Conservation (phyloP, 2,329 filamentous ascomycete genomes). For the Nigrograna mackinnonii region DNA sequence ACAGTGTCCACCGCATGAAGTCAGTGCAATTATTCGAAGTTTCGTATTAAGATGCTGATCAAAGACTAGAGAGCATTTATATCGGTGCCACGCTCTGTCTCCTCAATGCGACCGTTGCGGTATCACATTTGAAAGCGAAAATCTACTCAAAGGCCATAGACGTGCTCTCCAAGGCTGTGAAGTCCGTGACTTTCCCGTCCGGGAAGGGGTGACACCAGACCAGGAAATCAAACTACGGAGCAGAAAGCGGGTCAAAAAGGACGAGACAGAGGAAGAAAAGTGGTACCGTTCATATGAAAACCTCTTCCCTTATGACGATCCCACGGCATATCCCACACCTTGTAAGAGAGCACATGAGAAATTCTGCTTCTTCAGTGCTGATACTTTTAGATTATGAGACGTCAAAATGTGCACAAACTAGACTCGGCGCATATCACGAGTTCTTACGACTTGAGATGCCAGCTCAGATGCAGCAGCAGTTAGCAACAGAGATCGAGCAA, state of each 20-base stretch:
- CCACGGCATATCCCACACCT: no score
- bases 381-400: no score
- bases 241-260: not conserved
- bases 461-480: no score
- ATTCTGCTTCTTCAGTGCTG: no score
- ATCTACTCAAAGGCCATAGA: not conserved
- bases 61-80: not conserved
- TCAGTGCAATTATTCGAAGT: conserved; percentile 8
- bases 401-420: no score
- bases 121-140: not conserved
- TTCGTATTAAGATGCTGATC: not conserved
- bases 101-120: not conserved
- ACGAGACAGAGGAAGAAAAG: not conserved
- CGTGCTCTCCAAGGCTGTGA: not conserved
- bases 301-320: no score
- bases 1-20: conserved; percentile 46
- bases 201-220: not conserved
- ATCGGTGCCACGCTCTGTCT: not conserved
- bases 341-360: no score
- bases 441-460: no score
- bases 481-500: no score
- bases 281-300: no score
- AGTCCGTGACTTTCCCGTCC: not conserved
- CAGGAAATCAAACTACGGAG: not conserved
- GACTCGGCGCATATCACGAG: no score